These are phyloP conservation scores for Arthrinium phaeospermum DNA, from an alignment of 2,329 filamentous ascomycete genomes.

Conservation along the genomic window DNA sequence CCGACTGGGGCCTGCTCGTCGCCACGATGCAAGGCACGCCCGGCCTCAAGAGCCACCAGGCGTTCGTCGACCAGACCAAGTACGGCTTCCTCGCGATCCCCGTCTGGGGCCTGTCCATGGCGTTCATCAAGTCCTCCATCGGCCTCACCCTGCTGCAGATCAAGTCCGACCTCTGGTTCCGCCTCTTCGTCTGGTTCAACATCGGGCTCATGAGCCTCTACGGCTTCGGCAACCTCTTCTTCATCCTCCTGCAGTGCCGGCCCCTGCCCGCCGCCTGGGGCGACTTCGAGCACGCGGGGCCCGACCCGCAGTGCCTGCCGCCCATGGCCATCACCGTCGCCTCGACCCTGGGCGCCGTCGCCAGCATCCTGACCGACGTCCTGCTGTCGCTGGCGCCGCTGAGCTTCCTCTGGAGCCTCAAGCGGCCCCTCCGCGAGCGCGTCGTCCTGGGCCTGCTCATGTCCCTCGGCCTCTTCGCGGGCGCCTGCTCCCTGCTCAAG, in stretches of 20 bases:
- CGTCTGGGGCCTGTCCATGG: slow-evolving; percentile 12
- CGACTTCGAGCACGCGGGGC: background rate
- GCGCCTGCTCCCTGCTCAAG: background rate
- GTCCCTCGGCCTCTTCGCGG: slow-evolving; percentile 16
- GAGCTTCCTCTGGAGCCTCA: slow-evolving; percentile 12
- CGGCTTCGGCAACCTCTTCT: slow-evolving; percentile 19
- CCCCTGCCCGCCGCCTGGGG: slow-evolving; percentile 5
- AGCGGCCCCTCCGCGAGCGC: slow-evolving; percentile 12
- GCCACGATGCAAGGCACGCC: background rate
- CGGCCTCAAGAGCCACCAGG: background rate
- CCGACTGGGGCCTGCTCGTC: background rate
- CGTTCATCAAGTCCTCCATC: slow-evolving; percentile 18
- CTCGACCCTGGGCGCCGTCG: background rate
- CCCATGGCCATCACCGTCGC: background rate
- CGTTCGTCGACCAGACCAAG: background rate
- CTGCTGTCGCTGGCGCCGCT: slow-evolving; percentile 9
- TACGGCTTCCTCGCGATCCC: slow-evolving; percentile 14
- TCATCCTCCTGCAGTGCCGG: slow-evolving; percentile 12
- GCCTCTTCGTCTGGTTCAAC: slow-evolving; percentile 9
- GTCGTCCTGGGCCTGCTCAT: slow-evolving; percentile 10
- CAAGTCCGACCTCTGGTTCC: background rate
- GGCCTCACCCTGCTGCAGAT: slow-evolving; percentile 18
- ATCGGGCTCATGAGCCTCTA: slow-evolving; percentile 2
- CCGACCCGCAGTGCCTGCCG: background rate
- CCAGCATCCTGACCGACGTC: slow-evolving; percentile 17